Conservation (phyloP, 176 grass and related monocot genomes). For the Paspalum vaginatum region DNA sequence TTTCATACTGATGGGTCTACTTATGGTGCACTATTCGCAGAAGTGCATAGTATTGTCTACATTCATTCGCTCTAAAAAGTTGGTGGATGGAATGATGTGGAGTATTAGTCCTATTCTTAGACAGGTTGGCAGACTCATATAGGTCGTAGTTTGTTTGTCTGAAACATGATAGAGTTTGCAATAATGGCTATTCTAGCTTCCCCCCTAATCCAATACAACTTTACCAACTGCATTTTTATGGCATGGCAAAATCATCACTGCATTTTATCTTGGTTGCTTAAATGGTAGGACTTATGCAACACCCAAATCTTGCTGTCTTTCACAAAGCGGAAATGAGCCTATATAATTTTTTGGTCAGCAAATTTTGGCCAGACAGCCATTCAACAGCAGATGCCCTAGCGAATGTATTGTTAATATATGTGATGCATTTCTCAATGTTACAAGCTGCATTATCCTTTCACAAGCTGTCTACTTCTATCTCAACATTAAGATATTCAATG, state of each 20-base stretch:
- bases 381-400: neutral
- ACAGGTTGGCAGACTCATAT: neutral
- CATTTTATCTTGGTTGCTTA: neutral
- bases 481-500: neutral
- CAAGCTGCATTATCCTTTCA: neutral
- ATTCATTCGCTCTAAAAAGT: neutral
- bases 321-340: neutral
- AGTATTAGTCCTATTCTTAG: neutral
- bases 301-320: neutral
- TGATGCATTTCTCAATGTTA: neutral
- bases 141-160: neutral
- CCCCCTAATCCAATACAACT: neutral
- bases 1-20: neutral
- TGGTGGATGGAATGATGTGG: neutral
- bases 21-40: neutral
- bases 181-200: neutral
- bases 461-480: neutral
- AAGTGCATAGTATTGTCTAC: neutral
- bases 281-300: neutral
- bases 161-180: neutral
- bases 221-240: neutral
- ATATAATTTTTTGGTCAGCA: neutral
- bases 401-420: neutral
- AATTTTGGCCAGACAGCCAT: neutral
- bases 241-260: neutral